phyloP scores from a whole-genome alignment of 2,329 filamentous ascomycete species.

The Calonectria henricotiae region DNA sequence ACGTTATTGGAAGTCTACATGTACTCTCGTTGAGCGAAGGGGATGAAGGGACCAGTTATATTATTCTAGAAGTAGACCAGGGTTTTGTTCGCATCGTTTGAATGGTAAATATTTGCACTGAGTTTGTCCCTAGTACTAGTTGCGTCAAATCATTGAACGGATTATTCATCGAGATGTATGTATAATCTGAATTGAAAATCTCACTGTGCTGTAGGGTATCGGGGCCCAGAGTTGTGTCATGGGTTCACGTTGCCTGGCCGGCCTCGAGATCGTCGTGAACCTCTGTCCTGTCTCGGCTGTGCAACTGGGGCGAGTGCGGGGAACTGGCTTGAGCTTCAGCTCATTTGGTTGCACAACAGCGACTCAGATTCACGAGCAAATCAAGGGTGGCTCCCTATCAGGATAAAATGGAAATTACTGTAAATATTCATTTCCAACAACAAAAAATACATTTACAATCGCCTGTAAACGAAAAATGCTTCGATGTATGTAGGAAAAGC shows the following conservation, averaged over 20 bases:
- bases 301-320: conserved; percentile 19
- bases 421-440: too few relatives aligned
- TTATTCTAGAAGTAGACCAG: conserved; percentile 51
- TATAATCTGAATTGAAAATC: neutral
- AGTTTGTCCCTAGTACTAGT: neutral
- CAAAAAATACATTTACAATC: neutral
- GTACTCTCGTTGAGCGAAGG: conserved; percentile 47
- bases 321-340: conserved; percentile 12
- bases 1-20: conserved; percentile 44
- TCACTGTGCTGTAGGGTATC: neutral
- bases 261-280: neutral
- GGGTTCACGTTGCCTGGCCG: neutral
- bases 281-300: conserved; percentile 17
- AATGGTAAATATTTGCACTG: conserved; percentile 24
- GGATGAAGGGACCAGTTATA: conserved; percentile 41
- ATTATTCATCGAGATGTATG: neutral
- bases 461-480: too few relatives aligned
- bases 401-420: neutral
- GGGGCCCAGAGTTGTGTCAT: neutral
- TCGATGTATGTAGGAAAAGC: neutral
- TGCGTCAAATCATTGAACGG: neutral
- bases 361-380: neutral
- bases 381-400: neutral
- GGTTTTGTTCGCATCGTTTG: conserved; percentile 33
- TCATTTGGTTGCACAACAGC: conserved; percentile 7